A percentile compares a stretch with the other conserved stretches of the same genome.
phyloP scores from a whole-genome alignment of 495 filamentous ascomycete genomes.

The Penicillium salamii region DNA sequence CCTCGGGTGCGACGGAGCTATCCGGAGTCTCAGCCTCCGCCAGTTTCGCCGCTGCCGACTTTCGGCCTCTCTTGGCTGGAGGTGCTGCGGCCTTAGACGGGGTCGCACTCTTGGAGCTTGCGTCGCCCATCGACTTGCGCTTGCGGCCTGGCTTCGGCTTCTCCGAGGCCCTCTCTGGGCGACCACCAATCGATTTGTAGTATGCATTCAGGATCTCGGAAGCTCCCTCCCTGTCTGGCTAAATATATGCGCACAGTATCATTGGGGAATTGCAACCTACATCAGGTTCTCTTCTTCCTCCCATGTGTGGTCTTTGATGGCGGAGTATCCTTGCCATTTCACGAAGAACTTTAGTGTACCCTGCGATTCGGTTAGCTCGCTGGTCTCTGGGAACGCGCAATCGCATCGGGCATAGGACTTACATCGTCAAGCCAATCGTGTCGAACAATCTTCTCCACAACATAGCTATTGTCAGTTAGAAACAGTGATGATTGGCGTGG shows the following conservation, averaged over 20 bases:
- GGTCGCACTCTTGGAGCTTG: slow-evolving; percentile 24
- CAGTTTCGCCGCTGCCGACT: slow-evolving; percentile 19
- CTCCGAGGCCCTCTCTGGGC: slow-evolving; percentile 34
- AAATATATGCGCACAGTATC: slow-evolving; percentile 8
- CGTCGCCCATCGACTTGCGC: slow-evolving; percentile 37
- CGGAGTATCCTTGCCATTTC: slow-evolving; percentile 64
- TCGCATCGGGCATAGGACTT: not conserved
- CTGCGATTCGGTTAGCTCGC: slow-evolving; percentile 28
- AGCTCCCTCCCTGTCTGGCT: slow-evolving; percentile 43
- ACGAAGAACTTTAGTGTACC: slow-evolving; percentile 47
- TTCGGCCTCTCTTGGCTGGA: slow-evolving; percentile 24
- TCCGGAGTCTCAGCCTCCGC: not conserved
- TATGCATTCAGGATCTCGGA: slow-evolving; percentile 54
- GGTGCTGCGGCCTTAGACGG: slow-evolving; percentile 13
- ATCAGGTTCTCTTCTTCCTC: slow-evolving; percentile 58
- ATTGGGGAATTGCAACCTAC: slow-evolving; percentile 21
- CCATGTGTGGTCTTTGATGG: slow-evolving; percentile 54
- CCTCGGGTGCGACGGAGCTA: slow-evolving; percentile 5
- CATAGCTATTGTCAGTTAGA: slow-evolving; percentile 49
- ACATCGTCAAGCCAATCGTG: slow-evolving; percentile 46
- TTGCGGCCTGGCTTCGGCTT: slow-evolving; percentile 27
- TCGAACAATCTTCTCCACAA: slow-evolving; percentile 56
- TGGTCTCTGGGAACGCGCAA: not conserved
- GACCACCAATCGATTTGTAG: slow-evolving; percentile 54
- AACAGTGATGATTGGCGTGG: not conserved